Evolutionary conservation across 306 rosid genomes (phyloP).

Genomic region (Cercis canadensis): DNA sequence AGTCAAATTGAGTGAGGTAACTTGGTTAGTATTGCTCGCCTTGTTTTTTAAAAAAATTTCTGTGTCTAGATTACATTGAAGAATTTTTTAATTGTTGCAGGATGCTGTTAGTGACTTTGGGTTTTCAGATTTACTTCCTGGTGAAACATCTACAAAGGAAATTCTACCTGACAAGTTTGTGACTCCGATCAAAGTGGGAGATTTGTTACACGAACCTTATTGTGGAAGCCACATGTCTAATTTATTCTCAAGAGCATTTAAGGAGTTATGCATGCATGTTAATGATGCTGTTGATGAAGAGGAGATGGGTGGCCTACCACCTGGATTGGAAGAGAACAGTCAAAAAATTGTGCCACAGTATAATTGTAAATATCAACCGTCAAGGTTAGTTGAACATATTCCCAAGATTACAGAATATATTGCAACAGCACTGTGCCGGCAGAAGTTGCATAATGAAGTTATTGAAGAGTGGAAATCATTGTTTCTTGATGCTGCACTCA

Average conservation of each 20-base stretch:
- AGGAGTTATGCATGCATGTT: constrained; percentile 51
- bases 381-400: constrained; percentile 52
- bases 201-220: constrained; percentile 37
- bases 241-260: constrained; percentile 62
- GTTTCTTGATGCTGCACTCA: constrained; percentile 46
- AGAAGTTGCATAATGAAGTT: constrained; percentile 75
- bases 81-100: constrained; percentile 56
- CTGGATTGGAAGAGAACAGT: constrained; percentile 64
- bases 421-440: constrained; percentile 78
- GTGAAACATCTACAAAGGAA: constrained; percentile 37
- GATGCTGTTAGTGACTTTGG: constrained; percentile 41
- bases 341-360: constrained; percentile 34
- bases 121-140: constrained; percentile 39
- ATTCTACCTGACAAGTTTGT: constrained; percentile 36
- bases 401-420: constrained; percentile 80
- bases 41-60: constrained; percentile 1
- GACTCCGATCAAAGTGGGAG: constrained; percentile 34
- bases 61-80: constrained; percentile 26
- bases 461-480: constrained; percentile 65
- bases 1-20: constrained; percentile 59
- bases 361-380: constrained; percentile 60
- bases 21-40: constrained; percentile 14
- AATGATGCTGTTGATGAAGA: constrained; percentile 45
- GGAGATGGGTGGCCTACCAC: constrained; percentile 62
- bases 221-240: constrained; percentile 51